A percentile compares a stretch with the other conserved stretches of the same genome.
Evolutionary conservation across 148 eudicot genomes (phyloP).

Genomic region (Nyssa sinensis): DNA sequence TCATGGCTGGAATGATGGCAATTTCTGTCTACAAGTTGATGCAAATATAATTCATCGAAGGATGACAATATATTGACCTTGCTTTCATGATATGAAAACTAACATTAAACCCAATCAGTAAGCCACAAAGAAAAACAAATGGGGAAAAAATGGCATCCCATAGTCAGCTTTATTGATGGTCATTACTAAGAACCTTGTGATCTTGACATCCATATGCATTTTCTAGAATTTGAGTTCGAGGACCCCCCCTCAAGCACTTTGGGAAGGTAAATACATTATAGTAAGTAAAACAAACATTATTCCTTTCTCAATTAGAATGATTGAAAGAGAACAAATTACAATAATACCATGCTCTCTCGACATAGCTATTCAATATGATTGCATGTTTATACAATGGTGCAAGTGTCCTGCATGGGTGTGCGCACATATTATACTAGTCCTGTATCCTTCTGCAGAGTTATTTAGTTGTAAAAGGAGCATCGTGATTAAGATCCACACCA

Average conservation of each 20-base stretch:
- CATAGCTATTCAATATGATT: background rate
- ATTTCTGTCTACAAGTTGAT: background rate
- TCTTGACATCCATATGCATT: background rate
- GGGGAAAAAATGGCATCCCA: background rate
- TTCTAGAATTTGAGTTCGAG: background rate
- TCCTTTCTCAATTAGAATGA: background rate
- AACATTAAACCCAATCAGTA: background rate
- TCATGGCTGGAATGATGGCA: background rate
- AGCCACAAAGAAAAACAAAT: background rate
- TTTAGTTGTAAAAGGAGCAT: background rate
- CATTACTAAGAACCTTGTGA: conserved; percentile 1
- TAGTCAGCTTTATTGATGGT: background rate
- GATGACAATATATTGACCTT: background rate
- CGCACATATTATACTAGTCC: background rate
- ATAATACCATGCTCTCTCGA: conserved; percentile 1
- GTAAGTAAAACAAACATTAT: background rate
- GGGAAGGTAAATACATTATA: background rate
- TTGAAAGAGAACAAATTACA: background rate
- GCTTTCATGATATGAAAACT: background rate
- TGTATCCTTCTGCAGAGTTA: conserved; percentile 5
- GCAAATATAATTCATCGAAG: conserved; percentile 2
- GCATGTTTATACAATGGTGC: background rate
- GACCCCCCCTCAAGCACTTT: background rate
- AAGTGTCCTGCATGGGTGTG: background rate
- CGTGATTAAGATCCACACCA: background rate